Evolutionary conservation across 164 flowering plant species (phyloP).

Genomic region (Pachysandra terminalis): DNA sequence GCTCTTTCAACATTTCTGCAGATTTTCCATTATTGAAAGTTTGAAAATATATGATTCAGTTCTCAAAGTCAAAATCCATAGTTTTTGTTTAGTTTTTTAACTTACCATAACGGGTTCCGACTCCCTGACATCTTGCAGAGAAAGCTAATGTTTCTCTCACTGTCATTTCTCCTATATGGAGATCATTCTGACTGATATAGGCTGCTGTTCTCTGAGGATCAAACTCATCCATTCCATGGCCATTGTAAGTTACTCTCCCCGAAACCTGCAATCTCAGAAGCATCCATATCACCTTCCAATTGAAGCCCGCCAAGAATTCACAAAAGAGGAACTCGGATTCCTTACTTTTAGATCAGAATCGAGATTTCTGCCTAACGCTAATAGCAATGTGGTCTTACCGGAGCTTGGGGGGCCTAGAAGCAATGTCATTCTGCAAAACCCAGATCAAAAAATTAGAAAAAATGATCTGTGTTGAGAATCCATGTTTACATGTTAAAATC

Average conservation of each 20-base stretch:
- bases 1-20: conserved; percentile 55
- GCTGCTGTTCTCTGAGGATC: conserved; percentile 47
- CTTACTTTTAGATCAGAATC: conserved; percentile 34
- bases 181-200: conserved; percentile 51
- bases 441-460: neutral
- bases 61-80: neutral
- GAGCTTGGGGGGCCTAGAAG: conserved; percentile 56
- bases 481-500: neutral
- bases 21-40: conserved; percentile 7
- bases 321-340: neutral
- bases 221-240: conserved; percentile 45
- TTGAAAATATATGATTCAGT: neutral
- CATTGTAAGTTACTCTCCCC: conserved; percentile 48
- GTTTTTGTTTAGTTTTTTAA: conserved; percentile 7
- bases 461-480: neutral
- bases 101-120: conserved; percentile 46
- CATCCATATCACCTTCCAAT: neutral
- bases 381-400: conserved; percentile 43
- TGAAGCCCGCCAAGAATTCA: too few species aligned
- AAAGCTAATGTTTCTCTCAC: conserved; percentile 52
- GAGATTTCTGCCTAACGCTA: conserved; percentile 50
- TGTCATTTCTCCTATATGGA: conserved; percentile 49
- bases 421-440: conserved; percentile 39
- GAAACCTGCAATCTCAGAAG: conserved; percentile 21
- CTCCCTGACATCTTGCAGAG: conserved; percentile 52